phyloP scores from a whole-genome alignment of 257 asterid species.

The Solanum clarkiae region DNA sequence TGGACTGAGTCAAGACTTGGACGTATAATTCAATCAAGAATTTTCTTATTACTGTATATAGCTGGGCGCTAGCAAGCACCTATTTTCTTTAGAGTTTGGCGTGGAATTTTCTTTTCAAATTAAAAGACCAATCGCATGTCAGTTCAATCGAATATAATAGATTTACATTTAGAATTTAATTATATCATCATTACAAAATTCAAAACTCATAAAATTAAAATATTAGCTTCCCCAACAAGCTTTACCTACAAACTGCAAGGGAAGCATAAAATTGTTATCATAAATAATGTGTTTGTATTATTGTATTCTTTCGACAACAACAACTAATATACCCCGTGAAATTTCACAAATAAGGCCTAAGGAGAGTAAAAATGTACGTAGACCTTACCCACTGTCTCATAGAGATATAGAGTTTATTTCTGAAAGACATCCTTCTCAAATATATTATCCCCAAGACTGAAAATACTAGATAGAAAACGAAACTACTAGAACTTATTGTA shows the following conservation, averaged over 20 bases:
- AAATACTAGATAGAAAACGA: no score
- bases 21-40: not conserved
- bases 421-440: no score
- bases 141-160: no score
- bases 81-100: not conserved
- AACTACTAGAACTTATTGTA: no score
- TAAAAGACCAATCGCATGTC: not conserved
- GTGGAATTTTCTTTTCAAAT: not conserved
- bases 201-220: rapidly evolving
- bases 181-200: not conserved
- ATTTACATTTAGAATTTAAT: rapidly evolving
- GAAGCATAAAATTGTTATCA: not conserved
- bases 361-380: no score
- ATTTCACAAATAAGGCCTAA: no score
- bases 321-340: no score
- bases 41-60: not conserved
- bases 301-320: not conserved
- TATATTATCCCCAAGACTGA: no score
- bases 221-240: not conserved
- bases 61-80: not conserved
- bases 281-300: not conserved
- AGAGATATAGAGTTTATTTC: no score
- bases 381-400: no score
- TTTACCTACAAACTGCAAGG: not conserved
- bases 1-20: not conserved